Evolutionary conservation across 2,329 filamentous ascomycete genomes (phyloP).

Genomic region (Camillea tinctor): DNA sequence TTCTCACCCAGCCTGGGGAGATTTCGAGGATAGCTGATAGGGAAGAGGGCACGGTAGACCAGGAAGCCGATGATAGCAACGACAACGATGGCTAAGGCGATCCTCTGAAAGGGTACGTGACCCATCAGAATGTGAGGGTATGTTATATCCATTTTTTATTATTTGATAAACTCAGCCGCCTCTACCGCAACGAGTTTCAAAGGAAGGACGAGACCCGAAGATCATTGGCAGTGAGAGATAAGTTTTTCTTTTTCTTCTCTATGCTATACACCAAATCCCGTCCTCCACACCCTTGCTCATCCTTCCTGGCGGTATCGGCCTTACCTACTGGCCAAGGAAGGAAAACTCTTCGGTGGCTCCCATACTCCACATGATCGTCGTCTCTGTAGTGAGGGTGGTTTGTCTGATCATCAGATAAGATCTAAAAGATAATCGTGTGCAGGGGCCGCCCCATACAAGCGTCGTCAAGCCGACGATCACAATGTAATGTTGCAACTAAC

Average conservation of each 20-base stretch:
- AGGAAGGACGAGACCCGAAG: neutral
- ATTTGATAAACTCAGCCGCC: neutral
- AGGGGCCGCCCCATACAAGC: neutral
- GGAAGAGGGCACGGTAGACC: constrained; percentile 8
- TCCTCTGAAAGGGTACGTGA: neutral
- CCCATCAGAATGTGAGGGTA: neutral
- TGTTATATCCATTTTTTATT: neutral
- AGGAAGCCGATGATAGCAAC: neutral
- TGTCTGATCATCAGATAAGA: neutral
- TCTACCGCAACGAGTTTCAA: neutral
- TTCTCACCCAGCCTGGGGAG: constrained; percentile 16
- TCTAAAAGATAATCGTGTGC: neutral
- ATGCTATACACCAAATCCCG: neutral
- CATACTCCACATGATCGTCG: neutral
- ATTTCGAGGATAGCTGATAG: constrained; percentile 19
- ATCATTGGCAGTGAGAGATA: neutral
- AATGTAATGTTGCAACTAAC: neutral
- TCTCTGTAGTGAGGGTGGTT: too few relatives aligned
- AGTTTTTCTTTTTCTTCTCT: neutral
- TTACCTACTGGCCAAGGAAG: too few relatives aligned
- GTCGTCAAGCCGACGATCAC: neutral
- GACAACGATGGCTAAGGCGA: neutral
- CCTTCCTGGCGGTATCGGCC: too few relatives aligned
- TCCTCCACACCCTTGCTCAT: too few relatives aligned
- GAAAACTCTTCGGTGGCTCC: too few relatives aligned